These are phyloP conservation scores for Botrytis byssoidea DNA, from an alignment of 2,329 filamentous ascomycete genomes.

Conservation along the genomic window DNA sequence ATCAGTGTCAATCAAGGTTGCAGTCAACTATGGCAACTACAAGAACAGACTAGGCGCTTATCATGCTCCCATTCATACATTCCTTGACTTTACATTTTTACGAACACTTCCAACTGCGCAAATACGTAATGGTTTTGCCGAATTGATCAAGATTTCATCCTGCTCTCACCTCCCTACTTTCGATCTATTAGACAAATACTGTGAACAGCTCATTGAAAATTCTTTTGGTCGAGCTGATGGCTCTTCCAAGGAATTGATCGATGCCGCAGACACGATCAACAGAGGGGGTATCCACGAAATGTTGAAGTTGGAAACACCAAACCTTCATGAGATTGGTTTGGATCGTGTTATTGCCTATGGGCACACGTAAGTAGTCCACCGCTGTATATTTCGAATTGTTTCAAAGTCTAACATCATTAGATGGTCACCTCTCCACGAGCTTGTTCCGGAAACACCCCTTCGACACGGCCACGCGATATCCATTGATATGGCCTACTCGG, in stretches of 20 bases:
- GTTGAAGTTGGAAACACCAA: conserved; percentile 71
- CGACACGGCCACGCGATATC: conserved; percentile 73
- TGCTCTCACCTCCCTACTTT: conserved; percentile 67
- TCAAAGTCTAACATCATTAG: conserved; percentile 1
- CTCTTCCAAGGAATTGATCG: conserved; percentile 53
- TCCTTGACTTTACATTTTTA: conserved; percentile 72
- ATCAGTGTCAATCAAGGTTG: conserved; percentile 75
- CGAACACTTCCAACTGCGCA: conserved; percentile 64
- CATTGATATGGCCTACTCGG: conserved; percentile 74
- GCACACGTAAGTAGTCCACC: conserved; percentile 52
- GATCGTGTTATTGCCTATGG: conserved; percentile 73
- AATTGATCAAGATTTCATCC: conserved; percentile 73
- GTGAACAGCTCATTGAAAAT: conserved; percentile 63
- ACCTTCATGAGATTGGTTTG: conserved; percentile 64
- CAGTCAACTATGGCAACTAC: conserved; percentile 73
- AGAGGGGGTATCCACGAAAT: conserved; percentile 69
- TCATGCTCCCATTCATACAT: conserved; percentile 69
- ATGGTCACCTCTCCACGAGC: conserved; percentile 68
- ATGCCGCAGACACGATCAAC: conserved; percentile 66
- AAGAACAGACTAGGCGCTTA: conserved; percentile 74
- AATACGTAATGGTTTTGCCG: conserved; percentile 71
- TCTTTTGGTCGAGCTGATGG: conserved; percentile 63
- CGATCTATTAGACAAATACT: conserved; percentile 65
- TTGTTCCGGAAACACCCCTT: conserved; percentile 65
- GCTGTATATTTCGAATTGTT: too few species aligned